A percentile compares a stretch with the other conserved stretches of the same genome.
Evolutionary conservation across 1,284 basidiomycete genomes (phyloP).

Genomic region (Melampsora americana): DNA sequence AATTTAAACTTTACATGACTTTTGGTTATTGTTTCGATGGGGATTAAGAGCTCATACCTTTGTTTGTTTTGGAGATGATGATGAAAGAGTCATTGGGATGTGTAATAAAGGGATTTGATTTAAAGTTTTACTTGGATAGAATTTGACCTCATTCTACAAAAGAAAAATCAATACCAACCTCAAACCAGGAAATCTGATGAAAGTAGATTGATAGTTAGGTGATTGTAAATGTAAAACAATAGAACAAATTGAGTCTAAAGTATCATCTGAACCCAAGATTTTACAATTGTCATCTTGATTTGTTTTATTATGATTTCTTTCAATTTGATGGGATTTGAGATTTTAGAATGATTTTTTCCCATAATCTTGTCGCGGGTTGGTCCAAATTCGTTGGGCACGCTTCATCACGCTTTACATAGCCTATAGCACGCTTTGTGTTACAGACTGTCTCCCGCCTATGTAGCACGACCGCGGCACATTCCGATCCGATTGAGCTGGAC

Average conservation of each 20-base stretch:
- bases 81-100: slow-evolving; percentile 1
- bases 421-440: no score
- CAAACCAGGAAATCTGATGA: slow-evolving; percentile 32
- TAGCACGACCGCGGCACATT: no score
- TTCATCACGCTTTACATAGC: no score
- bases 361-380: no score
- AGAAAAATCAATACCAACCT: no score
- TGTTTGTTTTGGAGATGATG: slow-evolving; percentile 7
- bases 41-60: slow-evolving; percentile 31
- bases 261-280: slow-evolving; percentile 13
- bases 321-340: no score
- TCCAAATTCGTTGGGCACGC: no score
- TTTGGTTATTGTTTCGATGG: not conserved
- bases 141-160: slow-evolving; percentile 10
- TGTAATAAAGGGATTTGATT: not conserved
- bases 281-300: slow-evolving; percentile 4
- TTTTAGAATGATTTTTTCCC: no score
- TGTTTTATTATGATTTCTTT: no score
- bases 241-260: slow-evolving; percentile 7
- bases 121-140: not conserved
- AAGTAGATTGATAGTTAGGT: slow-evolving; percentile 30
- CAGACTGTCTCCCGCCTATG: no score
- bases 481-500: no score
- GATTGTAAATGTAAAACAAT: slow-evolving; percentile 37
- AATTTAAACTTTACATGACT: slow-evolving; percentile 8